These are phyloP conservation scores for Alternaria longipes DNA, from an alignment of 2,329 filamentous ascomycete genomes.

Conservation along the genomic window DNA sequence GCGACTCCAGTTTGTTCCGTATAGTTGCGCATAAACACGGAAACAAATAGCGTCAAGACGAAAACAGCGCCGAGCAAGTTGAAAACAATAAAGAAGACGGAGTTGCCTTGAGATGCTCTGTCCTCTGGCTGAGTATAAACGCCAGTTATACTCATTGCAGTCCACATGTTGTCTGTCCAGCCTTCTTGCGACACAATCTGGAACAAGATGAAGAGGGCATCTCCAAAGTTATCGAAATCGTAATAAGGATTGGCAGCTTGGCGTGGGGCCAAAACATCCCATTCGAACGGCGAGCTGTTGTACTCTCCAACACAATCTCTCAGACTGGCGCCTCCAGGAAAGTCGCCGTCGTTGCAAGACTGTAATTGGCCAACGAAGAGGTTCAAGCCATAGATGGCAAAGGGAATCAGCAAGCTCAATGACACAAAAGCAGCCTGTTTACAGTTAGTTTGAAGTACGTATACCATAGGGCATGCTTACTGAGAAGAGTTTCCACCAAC, in stretches of 20 bases:
- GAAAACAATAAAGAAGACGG: conserved; percentile 94
- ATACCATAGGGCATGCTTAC: conserved; percentile 55
- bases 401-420: conserved; percentile 90
- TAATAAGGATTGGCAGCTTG: conserved; percentile 83
- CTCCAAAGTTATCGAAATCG: conserved; percentile 94
- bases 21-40: conserved; percentile 99
- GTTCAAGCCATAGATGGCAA: conserved; percentile 94
- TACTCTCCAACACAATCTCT: conserved; percentile 87
- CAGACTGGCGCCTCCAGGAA: conserved; percentile 65
- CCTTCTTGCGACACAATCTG: conserved; percentile 99
- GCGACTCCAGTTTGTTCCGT: conserved; percentile 98
- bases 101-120: conserved; percentile 80
- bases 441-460: conserved; percentile 14
- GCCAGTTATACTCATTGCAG: conserved; percentile 82
- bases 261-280: conserved; percentile 84
- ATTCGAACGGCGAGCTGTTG: conserved; percentile 78
- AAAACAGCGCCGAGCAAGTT: conserved; percentile 97
- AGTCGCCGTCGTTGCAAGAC: conserved; percentile 76
- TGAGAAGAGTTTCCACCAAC: conserved; percentile 92
- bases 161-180: conserved; percentile 93
- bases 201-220: conserved; percentile 93
- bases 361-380: conserved; percentile 86
- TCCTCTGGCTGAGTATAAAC: conserved; percentile 75
- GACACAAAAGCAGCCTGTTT: conserved; percentile 86
- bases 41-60: conserved; percentile 95